These are phyloP conservation scores for Trametes villosa DNA, from an alignment of 768 basidiomycete species.

Conservation along the genomic window DNA sequence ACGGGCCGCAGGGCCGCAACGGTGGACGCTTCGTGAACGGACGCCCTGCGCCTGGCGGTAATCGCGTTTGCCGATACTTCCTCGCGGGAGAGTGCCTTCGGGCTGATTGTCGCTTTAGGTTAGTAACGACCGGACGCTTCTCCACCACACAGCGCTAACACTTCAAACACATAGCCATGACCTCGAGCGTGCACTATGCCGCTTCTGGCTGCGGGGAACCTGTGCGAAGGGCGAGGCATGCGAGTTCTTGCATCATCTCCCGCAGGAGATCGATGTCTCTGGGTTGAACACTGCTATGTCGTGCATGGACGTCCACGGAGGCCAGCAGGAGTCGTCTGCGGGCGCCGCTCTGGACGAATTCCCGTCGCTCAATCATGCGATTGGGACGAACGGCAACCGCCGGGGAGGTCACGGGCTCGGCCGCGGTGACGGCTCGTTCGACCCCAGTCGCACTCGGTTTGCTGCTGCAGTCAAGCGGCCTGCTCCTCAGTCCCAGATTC, in stretches of 20 bases:
- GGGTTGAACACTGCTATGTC: conserved; percentile 70
- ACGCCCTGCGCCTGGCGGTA: conserved; percentile 61
- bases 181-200: conserved; percentile 89
- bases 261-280: conserved; percentile 81
- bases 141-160: not conserved
- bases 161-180: conserved; percentile 69
- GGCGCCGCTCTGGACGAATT: conserved; percentile 66
- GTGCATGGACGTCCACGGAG: conserved; percentile 62
- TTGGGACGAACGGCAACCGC: conserved; percentile 37
- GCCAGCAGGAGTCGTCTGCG: conserved; percentile 40
- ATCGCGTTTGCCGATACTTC: conserved; percentile 94
- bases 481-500: conserved; percentile 27
- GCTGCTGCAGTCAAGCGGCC: conserved; percentile 87
- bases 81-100: conserved; percentile 94
- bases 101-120: conserved; percentile 99
- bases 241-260: conserved; percentile 94
- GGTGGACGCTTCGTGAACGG: conserved; percentile 53
- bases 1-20: conserved; percentile 30
- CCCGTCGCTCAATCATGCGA: conserved; percentile 55
- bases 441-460: conserved; percentile 89
- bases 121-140: conserved; percentile 29
- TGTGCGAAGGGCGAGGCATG: conserved; percentile 96
- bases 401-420: conserved; percentile 44
- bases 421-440: conserved; percentile 50
- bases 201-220: conserved; percentile 97